Evolutionary conservation across 208 protist genomes (phyloP).

Genomic region (Crithidia bombi): DNA sequence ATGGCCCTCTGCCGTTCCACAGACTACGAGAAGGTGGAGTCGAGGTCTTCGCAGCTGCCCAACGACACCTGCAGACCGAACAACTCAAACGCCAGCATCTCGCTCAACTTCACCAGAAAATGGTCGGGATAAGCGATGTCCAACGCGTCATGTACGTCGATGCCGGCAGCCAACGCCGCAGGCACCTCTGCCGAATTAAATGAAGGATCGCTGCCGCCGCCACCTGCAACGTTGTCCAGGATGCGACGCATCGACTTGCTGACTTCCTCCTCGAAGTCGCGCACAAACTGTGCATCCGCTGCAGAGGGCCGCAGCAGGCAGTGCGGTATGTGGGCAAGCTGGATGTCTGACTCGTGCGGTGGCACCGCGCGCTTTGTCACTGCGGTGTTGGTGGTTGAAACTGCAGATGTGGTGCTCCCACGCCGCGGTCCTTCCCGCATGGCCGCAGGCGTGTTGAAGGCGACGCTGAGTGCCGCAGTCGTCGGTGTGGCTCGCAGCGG

Average conservation of each 20-base stretch:
- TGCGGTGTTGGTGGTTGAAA: constrained; percentile 1
- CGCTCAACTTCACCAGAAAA: constrained; percentile 71
- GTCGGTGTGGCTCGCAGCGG: constrained; percentile 23
- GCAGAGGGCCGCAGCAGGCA: constrained; percentile 23
- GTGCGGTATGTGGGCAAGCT: constrained; percentile 31
- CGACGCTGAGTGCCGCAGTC: constrained; percentile 4
- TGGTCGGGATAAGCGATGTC: constrained; percentile 59
- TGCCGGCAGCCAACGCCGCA: constrained; percentile 10
- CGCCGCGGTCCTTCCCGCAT: constrained; percentile 18
- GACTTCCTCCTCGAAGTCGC: constrained; percentile 36
- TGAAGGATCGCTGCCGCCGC: constrained; percentile 9
- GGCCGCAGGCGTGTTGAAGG: constrained; percentile 15
- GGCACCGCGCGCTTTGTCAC: background rate
- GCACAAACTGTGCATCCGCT: constrained; percentile 30
- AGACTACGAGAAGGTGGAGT: constrained; percentile 26
- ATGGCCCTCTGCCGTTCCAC: background rate
- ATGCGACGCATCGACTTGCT: constrained; percentile 26
- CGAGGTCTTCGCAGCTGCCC: constrained; percentile 81
- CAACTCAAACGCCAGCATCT: constrained; percentile 59
- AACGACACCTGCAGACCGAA: constrained; percentile 66
- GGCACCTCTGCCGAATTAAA: constrained; percentile 14
- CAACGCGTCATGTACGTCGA: constrained; percentile 27
- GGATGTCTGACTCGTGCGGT: constrained; percentile 14
- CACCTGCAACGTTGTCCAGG: constrained; percentile 10
- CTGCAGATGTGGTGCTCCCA: background rate